Evolutionary conservation across 805 yeast species (phyloP), one percentile per base, ranked within the genome.

Genomic region (Kodamaea leandrae): DNA sequence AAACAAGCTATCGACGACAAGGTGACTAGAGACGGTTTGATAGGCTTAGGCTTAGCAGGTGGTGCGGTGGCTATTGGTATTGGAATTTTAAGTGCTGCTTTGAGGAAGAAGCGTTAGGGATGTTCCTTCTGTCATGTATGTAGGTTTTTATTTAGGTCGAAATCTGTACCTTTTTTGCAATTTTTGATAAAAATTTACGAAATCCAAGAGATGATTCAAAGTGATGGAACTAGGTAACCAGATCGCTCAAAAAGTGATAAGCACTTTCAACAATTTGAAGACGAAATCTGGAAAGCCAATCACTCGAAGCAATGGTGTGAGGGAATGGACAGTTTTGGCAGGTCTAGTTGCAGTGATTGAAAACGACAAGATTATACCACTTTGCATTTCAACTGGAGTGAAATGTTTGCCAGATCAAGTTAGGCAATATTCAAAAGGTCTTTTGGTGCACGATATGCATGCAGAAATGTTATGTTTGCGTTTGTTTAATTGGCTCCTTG

Each of bases 11-110:
- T 93, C 17, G 96, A 89, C 46, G 90, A 83, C 50, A 84, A 82
- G 57, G 79, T 93, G 29, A 84, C 95, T 23, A 79, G 76, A 53
- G 96, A 95, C 57, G 96, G 97, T 0, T 68, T 91, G 42, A 77
- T 88, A 44, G 98, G 98, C 1, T 66, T 91, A 39, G 96, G 96
- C 0, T 71, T 93, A 19, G 82, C 88, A 0, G 86, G 95, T 18
- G 96, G 96, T 14, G 80, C 80, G 3, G 71, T 91, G 35, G 96
- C 96, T 1, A 74, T 86, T 2, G 93, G 91, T 4, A 86, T 90
- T 0, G 90, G 90, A 0, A 64, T 72, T 2, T 20, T 63, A 18
- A 72, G 79, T 0, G 66, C 74, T 2, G 43, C 74, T 6, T 48
- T 74, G 45, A 33, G 43, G 17, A 39, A 28, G 32, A 39, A 34